phyloP scores from a whole-genome alignment of 2,329 filamentous ascomycete species.

The Mariannaea elegans region DNA sequence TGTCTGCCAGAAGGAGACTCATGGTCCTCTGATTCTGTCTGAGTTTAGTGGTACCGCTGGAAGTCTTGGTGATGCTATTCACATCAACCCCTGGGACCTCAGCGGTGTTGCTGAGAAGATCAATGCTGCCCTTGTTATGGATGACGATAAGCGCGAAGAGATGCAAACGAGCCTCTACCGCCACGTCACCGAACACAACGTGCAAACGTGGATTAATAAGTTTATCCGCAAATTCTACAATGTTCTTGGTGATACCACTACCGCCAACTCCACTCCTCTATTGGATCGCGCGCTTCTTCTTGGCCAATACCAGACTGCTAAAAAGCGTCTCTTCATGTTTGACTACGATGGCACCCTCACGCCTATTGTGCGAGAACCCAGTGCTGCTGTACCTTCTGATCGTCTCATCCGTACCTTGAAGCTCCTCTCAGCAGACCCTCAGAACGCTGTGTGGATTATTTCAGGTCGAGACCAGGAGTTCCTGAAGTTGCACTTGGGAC shows the following conservation, averaged over 20 bases:
- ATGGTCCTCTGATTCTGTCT: conserved; percentile 90
- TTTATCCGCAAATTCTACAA: conserved; percentile 82
- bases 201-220: conserved; percentile 84
- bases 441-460: conserved; percentile 97
- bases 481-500: conserved; percentile 88
- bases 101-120: conserved; percentile 85
- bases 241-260: conserved; percentile 80
- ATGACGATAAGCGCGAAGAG: conserved; percentile 67
- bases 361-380: conserved; percentile 91
- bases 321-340: conserved; percentile 93
- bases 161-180: conserved; percentile 81
- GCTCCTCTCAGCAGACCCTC: conserved; percentile 78
- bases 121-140: conserved; percentile 82
- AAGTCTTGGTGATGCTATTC: conserved; percentile 84
- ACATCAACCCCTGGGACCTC: conserved; percentile 97
- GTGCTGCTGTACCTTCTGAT: conserved; percentile 87
- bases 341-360: conserved; percentile 98
- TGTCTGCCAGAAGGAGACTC: conserved; percentile 85
- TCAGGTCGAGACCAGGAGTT: conserved; percentile 94
- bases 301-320: conserved; percentile 76
- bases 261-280: conserved; percentile 79
- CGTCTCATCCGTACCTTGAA: conserved; percentile 83
- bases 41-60: conserved; percentile 96
- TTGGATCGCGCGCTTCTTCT: conserved; percentile 80
- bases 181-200: conserved; percentile 86